Evolutionary conservation across 2,329 filamentous ascomycete genomes (phyloP), one percentile per base, ranked within the genome.

Genomic region (Monosporascus sp.): DNA sequence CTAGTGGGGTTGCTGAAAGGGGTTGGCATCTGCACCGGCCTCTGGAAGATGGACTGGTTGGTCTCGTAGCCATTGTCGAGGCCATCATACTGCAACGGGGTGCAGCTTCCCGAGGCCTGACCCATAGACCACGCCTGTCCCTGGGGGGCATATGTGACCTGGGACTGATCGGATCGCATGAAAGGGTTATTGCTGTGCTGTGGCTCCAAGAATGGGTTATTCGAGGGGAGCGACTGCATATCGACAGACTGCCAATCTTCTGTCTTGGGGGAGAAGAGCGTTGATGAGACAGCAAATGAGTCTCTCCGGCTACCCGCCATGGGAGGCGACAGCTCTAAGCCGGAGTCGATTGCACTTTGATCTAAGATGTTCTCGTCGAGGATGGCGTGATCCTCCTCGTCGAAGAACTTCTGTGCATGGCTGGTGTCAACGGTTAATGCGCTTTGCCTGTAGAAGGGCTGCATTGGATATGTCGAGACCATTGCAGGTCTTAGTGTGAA

Each of bases 21-120:
- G 17, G 80, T 79, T 59, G 78, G 77, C 54, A 71, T 73, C 53
- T 77, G 76, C 68, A 84, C 74, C 44, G 78, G 69, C 53, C 76
- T 64, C 50, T 79, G 78, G 67, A 84, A 84, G 62, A 84, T 69
- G 56, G 77, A 73, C 40, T 75, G 66, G 63, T 75, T 68, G 60
- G 61, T 63, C 57, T 86, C 81, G 63, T 80, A 86, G 22, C 83
- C 81, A 46, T 76, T 67, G 40, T 80, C 73, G 36, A 84, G 71
- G 48, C 84, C 81, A 63, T 89, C 86, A 64, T 90, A 88, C 51
- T 84, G 85, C 56, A 91, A 83, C 17, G 88, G 87, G 7, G 90
- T 93, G 69, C 84, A 87, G 57, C 89, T 83, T 50, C 84, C 87
- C 26, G 88, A 88, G 62, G 76, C 77, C 49, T 79, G 80, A 61